Base-by-base conservation (phyloP, 2,329 filamentous ascomycete genomes). In the Elsinoe ampelina region DNA sequence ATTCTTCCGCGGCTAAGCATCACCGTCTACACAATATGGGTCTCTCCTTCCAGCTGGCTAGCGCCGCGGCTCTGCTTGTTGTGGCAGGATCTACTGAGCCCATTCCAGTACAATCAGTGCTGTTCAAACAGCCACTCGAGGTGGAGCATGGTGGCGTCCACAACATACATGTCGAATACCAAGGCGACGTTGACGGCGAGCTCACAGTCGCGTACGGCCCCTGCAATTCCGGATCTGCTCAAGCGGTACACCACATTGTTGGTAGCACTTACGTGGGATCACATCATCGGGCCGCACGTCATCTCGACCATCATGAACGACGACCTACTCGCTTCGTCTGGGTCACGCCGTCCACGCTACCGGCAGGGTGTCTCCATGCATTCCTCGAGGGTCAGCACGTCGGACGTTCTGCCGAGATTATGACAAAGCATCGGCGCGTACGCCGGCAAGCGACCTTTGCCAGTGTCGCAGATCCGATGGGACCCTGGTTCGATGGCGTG, bases 401-500 rank as follows among this genome's bases (percentile, higher is more conserved):
- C 3, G 74, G 75, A 38, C 68, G 71, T 38, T 77, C 75, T 6
- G 59, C 63, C n/a, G 67, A 69, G 8, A 65, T 77, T 38, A 63
- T 63, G 3, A 63, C 76, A n/a, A 66, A 62, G 22, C 66, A 66
- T 57, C 67, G 67, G 20, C 68, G 70, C 15, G 61, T 62, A 35
- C 64, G 63, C 36, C 64, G 73, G 50, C 70, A 72, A 54, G 64
- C 68, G 12, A 71, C 73, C 3, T 67, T 68, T 12, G 70, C 73
- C 1, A 69, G 73, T 15, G 77, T 84, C 71, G 75, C 75, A 55
- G 76, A 80, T 54, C 71, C 73, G 2, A 80, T 72, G 65, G 81
- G 82, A 0, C 79, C 82, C 1, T 86, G 82, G 83, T 86, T 85
- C 59, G 80, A 85, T 63, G 82, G 82, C 13, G 82, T 85, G 17